Evolutionary conservation across 2,329 filamentous ascomycete genomes (phyloP).

Genomic region (Neofusicoccum umdonicola): DNA sequence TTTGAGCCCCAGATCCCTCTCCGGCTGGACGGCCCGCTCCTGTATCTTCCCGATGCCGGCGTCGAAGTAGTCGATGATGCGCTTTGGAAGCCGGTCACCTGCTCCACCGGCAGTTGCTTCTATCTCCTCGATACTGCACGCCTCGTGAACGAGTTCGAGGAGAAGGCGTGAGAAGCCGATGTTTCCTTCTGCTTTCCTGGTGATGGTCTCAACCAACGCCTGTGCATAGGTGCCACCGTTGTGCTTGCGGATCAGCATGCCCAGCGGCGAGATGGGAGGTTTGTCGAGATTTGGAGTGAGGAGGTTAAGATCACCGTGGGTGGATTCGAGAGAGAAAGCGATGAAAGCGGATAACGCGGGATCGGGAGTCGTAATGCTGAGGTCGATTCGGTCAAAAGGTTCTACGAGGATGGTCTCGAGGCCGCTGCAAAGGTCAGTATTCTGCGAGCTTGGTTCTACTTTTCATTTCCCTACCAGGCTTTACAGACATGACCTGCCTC

Average conservation of each 20-base stretch:
- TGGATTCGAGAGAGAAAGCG: not conserved
- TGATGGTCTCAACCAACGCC: not conserved
- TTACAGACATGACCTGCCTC: not conserved
- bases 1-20: not conserved
- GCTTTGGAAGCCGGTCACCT: slow-evolving; percentile 2
- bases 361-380: not conserved
- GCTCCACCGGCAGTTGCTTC: not conserved
- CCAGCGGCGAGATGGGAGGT: not conserved
- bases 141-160: not conserved
- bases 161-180: not conserved
- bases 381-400: not conserved
- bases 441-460: not conserved
- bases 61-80: slow-evolving; percentile 8
- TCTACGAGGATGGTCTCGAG: not conserved
- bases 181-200: not conserved
- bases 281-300: not conserved
- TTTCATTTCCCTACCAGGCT: not conserved
- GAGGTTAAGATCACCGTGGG: not conserved
- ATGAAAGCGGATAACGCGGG: not conserved
- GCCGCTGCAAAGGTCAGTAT: not conserved
- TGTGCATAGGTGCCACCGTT: no score
- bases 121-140: not conserved
- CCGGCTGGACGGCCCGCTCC: not conserved
- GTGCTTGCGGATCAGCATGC: not conserved
- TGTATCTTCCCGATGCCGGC: not conserved